Evolutionary conservation across 2,329 filamentous ascomycete genomes (phyloP).

Genomic region (Calycina herbarum): DNA sequence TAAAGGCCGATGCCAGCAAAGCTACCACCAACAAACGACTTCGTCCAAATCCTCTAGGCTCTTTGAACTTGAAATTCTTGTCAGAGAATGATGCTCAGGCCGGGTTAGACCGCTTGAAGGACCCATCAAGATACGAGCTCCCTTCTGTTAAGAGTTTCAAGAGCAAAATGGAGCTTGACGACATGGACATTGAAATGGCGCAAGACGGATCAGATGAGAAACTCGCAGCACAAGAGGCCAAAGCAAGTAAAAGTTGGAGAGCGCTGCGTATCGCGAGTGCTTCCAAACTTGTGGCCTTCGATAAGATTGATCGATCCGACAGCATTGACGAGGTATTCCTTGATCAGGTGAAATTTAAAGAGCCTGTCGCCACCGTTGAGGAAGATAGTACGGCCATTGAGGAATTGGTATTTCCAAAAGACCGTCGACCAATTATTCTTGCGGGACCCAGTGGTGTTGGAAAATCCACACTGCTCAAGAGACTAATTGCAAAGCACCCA

Average conservation of each 20-base stretch:
- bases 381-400: slow-evolving; percentile 40
- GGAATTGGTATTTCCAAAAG: slow-evolving; percentile 44
- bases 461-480: slow-evolving; percentile 62
- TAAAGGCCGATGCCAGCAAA: slow-evolving; percentile 65
- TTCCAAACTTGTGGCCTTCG: slow-evolving; percentile 73
- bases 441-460: slow-evolving; percentile 63
- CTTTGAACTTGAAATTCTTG: slow-evolving; percentile 77
- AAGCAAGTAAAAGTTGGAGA: slow-evolving; percentile 88
- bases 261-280: slow-evolving; percentile 78
- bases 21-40: slow-evolving; percentile 71
- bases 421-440: slow-evolving; percentile 62
- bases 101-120: slow-evolving; percentile 69
- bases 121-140: slow-evolving; percentile 61
- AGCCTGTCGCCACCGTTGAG: slow-evolving; percentile 35
- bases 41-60: slow-evolving; percentile 66
- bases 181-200: slow-evolving; percentile 85
- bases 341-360: slow-evolving; percentile 43
- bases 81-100: slow-evolving; percentile 61
- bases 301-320: slow-evolving; percentile 82
- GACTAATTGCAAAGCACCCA: slow-evolving; percentile 62
- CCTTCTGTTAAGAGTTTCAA: slow-evolving; percentile 72
- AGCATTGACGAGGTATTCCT: slow-evolving; percentile 62
- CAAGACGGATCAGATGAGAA: slow-evolving; percentile 56
- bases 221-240: slow-evolving; percentile 63
- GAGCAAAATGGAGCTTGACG: slow-evolving; percentile 72